These are phyloP conservation scores for Solanum piurae DNA, from an alignment of 257 asterid genomes.

Conservation along the genomic window DNA sequence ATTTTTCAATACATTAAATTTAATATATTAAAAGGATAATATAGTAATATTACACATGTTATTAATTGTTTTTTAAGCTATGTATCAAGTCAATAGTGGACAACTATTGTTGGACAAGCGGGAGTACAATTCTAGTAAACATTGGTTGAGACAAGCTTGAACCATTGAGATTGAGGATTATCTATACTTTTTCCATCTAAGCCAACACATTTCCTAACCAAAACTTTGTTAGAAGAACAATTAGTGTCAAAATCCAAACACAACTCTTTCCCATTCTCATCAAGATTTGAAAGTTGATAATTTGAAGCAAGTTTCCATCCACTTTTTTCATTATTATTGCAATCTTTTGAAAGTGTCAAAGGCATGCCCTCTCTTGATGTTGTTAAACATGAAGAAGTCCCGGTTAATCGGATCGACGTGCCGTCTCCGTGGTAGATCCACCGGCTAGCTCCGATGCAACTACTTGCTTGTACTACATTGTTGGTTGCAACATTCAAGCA, in stretches of 20 bases:
- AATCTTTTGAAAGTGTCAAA: conserved; percentile 22
- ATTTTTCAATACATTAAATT: no score
- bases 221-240: conserved; percentile 8
- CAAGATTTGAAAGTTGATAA: conserved; percentile 34
- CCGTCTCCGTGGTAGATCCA: conserved; percentile 30
- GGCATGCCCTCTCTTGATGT: conserved; percentile 24
- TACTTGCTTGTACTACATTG: not conserved
- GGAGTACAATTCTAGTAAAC: not conserved
- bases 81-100: no score
- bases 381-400: conserved; percentile 19
- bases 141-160: conserved; percentile 42
- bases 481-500: not conserved
- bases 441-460: conserved; percentile 22
- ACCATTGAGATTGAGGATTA: conserved; percentile 66
- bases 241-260: conserved; percentile 42
- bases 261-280: conserved; percentile 24
- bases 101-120: no score
- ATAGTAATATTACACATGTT: no score
- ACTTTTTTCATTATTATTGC: conserved; percentile 14
- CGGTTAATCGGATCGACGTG: conserved; percentile 24
- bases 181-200: conserved; percentile 25
- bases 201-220: conserved; percentile 45
- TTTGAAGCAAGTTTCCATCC: conserved; percentile 35
- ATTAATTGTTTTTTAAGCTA: accelerated
- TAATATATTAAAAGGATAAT: no score